These are phyloP conservation scores for Linnemannia hyalina DNA, from an alignment of 192 early-diverging fungal genomes.

Conservation along the genomic window DNA sequence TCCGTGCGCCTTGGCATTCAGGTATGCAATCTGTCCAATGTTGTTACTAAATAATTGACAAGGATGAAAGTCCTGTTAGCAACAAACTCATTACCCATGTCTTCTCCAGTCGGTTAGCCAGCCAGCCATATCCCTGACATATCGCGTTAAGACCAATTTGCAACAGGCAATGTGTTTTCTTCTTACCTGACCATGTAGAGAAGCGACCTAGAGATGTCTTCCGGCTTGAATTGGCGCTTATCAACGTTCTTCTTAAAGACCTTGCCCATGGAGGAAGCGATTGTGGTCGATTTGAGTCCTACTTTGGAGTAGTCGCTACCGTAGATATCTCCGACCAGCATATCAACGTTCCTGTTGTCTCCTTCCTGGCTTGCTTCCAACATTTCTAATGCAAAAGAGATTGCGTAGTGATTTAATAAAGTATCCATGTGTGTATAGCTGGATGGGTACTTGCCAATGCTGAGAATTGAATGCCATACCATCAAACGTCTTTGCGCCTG, in stretches of 20 bases:
- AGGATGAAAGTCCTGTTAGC: background rate
- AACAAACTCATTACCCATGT: background rate
- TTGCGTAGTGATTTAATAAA: background rate
- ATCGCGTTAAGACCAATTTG: background rate
- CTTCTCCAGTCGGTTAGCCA: background rate
- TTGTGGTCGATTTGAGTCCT: slow-evolving; percentile 93
- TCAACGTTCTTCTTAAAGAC: slow-evolving; percentile 89
- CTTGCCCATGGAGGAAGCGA: slow-evolving; percentile 96
- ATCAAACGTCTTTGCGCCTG: slow-evolving; percentile 90
- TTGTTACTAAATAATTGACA: slow-evolving; percentile 80
- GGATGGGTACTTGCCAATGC: background rate
- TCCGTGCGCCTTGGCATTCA: slow-evolving; percentile 94
- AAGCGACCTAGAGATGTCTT: slow-evolving; percentile 91
- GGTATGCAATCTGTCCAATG: slow-evolving; percentile 98
- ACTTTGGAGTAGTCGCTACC: slow-evolving; percentile 91
- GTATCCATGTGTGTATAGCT: background rate
- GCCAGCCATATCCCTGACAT: background rate
- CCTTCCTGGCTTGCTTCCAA: slow-evolving; percentile 89
- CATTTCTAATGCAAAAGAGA: slow-evolving; percentile 66
- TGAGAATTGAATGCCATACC: slow-evolving; percentile 46
- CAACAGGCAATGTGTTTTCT: background rate
- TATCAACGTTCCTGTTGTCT: slow-evolving; percentile 91
- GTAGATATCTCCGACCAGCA: slow-evolving; percentile 97
- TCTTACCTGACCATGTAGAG: slow-evolving; percentile 92
- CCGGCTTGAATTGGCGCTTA: slow-evolving; percentile 71